Base-by-base conservation (phyloP, 179 eudicot genomes). In the Corrigiola litoralis region DNA sequence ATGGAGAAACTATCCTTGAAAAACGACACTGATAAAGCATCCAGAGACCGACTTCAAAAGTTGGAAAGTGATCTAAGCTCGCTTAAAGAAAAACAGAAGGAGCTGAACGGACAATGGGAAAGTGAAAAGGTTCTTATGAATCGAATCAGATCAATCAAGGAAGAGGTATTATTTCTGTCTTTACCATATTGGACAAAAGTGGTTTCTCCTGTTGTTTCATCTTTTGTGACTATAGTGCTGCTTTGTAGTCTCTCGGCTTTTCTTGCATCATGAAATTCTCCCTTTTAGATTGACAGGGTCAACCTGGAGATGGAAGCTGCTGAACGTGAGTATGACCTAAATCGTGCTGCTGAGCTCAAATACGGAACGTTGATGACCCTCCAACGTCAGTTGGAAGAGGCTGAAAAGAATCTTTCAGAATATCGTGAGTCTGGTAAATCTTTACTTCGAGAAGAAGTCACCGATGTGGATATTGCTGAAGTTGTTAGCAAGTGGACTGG, bases 401-500 rank as follows among this genome's bases (percentile, higher is more conserved):
- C 99, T 33, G 99, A 94, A 66, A 86, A 74, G 51, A 85, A 84
- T 71, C 89, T 94, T 57, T 73, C 83, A 57, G 96, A 90, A 11
- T 94, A 90, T 50, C 95, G 77, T 25, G 79, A 75, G 25, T 80
- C 97, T 20, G 97, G 97, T 44, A 87, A 73, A 29, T 86, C 94
- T 24, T 58, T 94, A 72, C 89, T 94, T 23, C 73, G 96, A 23
- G 99, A 94, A 72, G 97, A 90, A 76, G 99, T 94, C 25, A 87
- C 94, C 2, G 99, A 94, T 60, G 77, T 94, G 51, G 99, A 94
- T 76, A 87, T 90, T 67, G 83, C 91, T 61, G 99, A 94, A 69
- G 81, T 94, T 47, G 99, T 94, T 50, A 94, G 99, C 84, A 86
- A 84, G 74, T 94, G 99, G 99, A 94, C 99, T 4, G 99, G 99